Percentiles rank a stretch among this genome's conserved stretches.
Evolutionary conservation across 2,329 filamentous ascomycete genomes (phyloP).

Genomic region (Clathrospora elynae): DNA sequence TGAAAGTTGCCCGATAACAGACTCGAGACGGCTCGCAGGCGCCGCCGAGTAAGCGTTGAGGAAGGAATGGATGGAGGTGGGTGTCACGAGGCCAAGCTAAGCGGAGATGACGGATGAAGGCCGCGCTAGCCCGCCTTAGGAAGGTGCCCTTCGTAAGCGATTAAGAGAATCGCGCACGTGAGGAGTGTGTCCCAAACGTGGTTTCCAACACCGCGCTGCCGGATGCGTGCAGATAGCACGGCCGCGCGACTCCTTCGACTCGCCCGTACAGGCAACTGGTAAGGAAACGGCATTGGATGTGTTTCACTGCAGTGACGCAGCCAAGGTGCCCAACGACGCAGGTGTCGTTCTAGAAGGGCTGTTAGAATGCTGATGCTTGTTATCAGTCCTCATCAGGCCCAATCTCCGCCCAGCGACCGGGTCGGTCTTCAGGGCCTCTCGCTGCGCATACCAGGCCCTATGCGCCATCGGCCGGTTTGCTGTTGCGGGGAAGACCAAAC

Average conservation of each 20-base stretch:
- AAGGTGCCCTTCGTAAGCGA: constrained; percentile 14
- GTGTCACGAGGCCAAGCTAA: constrained; percentile 15
- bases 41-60: constrained; percentile 24
- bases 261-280: constrained; percentile 31
- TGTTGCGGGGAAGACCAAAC: constrained; percentile 30
- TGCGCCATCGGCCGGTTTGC: constrained; percentile 63
- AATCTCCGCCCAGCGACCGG: constrained; percentile 23
- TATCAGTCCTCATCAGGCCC: constrained; percentile 26
- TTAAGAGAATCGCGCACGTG: constrained; percentile 22
- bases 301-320: constrained; percentile 14
- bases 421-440: constrained; percentile 7
- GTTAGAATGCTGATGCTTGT: constrained; percentile 23
- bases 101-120: constrained; percentile 6
- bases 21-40: constrained; percentile 12
- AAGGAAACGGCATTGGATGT: constrained; percentile 24
- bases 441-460: constrained; percentile 29
- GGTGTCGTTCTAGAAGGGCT: constrained; percentile 29
- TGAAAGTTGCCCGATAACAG: constrained; percentile 2
- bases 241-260: constrained; percentile 2
- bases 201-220: constrained; percentile 14
- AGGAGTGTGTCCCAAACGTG: constrained; percentile 22
- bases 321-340: constrained; percentile 16
- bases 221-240: constrained; percentile 21
- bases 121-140: constrained; percentile 12
- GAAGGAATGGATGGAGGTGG: constrained; percentile 15